Base-by-base conservation (phyloP, 2,329 filamentous ascomycete genomes). In the Neofusicoccum cordaticola region DNA sequence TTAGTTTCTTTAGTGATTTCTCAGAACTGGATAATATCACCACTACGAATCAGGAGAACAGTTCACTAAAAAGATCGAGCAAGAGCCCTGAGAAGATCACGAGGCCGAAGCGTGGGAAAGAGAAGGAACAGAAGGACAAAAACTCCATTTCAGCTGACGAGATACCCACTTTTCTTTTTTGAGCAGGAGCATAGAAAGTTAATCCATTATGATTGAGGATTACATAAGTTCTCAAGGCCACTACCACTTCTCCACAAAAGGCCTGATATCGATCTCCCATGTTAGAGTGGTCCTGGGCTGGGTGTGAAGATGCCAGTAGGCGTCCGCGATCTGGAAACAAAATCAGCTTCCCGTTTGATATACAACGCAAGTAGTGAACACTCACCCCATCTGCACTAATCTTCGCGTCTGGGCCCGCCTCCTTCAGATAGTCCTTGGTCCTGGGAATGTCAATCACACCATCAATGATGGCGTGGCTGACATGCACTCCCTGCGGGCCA, bases 161-260 rank as follows among this genome's bases (percentile, higher is more conserved):
- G 63, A 79, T 82, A 64, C 80, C 80, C 11, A 81, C 78, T 1
- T 82, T 82, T 63, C 66, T 81, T 31, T 73, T 80, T 63, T 82
- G 65, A 73, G 22, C 12, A 42, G 60, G 9, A 13, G 1, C 19
- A 11, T 63, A 47, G 61, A 37, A 37, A 45, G 34, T 12, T 27
- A 35, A 37, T 63, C n/a, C 42, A 42, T 19, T 47, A 7, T 12
- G 15, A 27, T 13, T 44, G n/a, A 4, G 19, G 9, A 17, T 19
- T 6, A 9, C 11, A 39, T 5, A 22, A 31, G 19, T 35, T 27
- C 2, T n/a, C 48, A 7, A 17, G 41, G 5, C 39, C 31, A 34
- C 69, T 83, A 93, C 82, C 90, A 96, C 75, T 93, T 96, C 82
- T 96, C 92, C 61, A 93, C 82, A 76, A 86, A 93, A 1, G 92